Conservation (phyloP, 768 basidiomycete genomes). For the Boletus sp. region DNA sequence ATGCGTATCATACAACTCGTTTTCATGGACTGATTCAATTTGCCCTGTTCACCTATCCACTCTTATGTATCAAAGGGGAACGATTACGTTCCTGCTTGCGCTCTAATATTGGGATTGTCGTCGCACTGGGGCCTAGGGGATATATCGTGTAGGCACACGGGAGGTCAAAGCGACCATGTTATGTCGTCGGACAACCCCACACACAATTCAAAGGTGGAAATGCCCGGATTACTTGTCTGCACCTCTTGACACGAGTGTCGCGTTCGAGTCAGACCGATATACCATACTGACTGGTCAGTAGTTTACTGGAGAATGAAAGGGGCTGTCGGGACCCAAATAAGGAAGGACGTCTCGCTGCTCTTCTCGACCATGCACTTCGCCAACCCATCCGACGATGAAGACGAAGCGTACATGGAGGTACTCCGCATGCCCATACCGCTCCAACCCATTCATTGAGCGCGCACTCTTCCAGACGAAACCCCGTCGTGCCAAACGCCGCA, state of each 20-base stretch:
- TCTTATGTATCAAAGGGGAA: background rate
- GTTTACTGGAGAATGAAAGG: no score
- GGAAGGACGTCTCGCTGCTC: background rate
- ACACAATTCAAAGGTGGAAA: no score
- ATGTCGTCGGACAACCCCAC: no score
- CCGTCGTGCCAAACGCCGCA: conserved; percentile 26
- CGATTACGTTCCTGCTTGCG: background rate
- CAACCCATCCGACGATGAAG: conserved; percentile 19
- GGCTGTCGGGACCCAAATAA: background rate
- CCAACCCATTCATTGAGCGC: no score
- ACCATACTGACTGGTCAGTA: no score
- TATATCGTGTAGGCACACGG: no score
- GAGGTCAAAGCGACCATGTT: no score
- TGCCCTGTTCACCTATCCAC: background rate
- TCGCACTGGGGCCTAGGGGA: no score
- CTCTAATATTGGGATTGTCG: background rate
- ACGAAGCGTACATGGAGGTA: conserved; percentile 22
- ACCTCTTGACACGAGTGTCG: no score
- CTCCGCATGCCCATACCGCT: background rate
- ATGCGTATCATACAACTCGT: background rate
- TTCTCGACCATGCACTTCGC: background rate
- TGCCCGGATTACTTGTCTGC: no score
- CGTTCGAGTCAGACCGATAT: no score
- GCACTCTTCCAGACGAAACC: conserved; percentile 6
- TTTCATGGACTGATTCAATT: background rate